Conservation (phyloP, 2,329 filamentous ascomycete genomes). For the Nigrospora osmanthi region DNA sequence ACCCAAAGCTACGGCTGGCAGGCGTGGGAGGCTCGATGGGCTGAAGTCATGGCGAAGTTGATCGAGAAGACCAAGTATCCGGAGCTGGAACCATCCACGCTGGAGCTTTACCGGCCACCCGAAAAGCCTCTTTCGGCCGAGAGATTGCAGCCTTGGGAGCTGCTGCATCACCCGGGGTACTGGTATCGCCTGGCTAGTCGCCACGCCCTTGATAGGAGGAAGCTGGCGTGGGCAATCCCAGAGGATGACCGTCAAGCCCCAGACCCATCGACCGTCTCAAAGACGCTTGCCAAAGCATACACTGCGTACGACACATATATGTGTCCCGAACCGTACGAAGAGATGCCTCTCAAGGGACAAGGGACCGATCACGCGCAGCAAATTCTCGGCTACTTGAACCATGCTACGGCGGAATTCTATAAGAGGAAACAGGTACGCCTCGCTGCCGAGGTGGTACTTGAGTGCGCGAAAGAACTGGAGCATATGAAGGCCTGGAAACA, state of each 20-base stretch:
- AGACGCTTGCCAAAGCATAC: constrained; percentile 41
- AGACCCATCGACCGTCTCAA: constrained; percentile 35
- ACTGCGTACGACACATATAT: constrained; percentile 56
- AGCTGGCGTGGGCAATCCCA: constrained; percentile 47
- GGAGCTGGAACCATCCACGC: constrained; percentile 36
- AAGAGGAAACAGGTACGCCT: constrained; percentile 43
- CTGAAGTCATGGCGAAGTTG: constrained; percentile 52
- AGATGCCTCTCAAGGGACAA: constrained; percentile 41
- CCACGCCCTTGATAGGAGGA: constrained; percentile 45
- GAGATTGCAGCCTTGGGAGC: constrained; percentile 53
- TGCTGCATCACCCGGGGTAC: constrained; percentile 59
- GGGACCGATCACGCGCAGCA: constrained; percentile 48
- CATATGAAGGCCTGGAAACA: constrained; percentile 42
- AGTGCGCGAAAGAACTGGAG: constrained; percentile 48
- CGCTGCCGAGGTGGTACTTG: constrained; percentile 47
- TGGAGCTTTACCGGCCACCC: constrained; percentile 41
- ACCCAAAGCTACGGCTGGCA: constrained; percentile 88
- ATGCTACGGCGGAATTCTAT: constrained; percentile 46
- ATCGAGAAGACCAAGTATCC: constrained; percentile 46
- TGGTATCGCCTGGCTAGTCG: constrained; percentile 56
- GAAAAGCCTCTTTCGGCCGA: constrained; percentile 53
- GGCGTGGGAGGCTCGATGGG: constrained; percentile 81
- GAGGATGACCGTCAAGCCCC: constrained; percentile 50
- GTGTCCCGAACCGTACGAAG: constrained; percentile 55
- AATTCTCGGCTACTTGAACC: constrained; percentile 43